These are phyloP conservation scores for Capsicum baccatum DNA, from an alignment of 257 asterid species.

Conservation along the genomic window DNA sequence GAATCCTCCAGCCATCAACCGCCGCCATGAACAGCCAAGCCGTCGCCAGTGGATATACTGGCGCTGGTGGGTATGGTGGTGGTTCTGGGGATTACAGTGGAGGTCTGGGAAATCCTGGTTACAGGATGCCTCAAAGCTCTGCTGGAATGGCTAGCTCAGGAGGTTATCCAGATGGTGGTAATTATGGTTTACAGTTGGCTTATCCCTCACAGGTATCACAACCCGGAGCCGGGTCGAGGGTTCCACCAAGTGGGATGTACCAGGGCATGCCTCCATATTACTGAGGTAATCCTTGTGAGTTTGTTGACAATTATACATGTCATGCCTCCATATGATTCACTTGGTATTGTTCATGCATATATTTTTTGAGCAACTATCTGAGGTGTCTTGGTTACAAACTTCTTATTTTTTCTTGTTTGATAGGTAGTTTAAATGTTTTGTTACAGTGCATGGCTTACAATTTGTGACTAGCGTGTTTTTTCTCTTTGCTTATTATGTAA, in stretches of 20 bases:
- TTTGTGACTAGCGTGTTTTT: not conserved
- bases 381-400: not conserved
- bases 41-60: conserved; percentile 47
- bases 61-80: conserved; percentile 48
- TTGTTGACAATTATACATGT: not conserved
- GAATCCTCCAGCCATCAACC: no score
- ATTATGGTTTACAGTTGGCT: conserved; percentile 53
- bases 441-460: not conserved
- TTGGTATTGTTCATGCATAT: not conserved
- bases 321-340: not conserved
- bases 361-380: not conserved
- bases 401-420: not conserved
- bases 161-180: conserved; percentile 75
- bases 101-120: conserved; percentile 25
- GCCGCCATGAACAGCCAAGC: no score
- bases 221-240: conserved; percentile 69
- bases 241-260: conserved; percentile 67
- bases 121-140: conserved; percentile 70
- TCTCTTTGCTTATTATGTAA: not conserved
- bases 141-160: conserved; percentile 71
- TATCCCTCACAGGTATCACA: conserved; percentile 67
- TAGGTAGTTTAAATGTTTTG: not conserved
- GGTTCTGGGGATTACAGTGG: conserved; percentile 59
- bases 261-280: conserved; percentile 89
- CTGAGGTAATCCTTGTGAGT: conserved; percentile 60